Percentiles rank a stretch among this genome's conserved stretches.
Evolutionary conservation across 2,329 filamentous ascomycete genomes (phyloP).

Genomic region (Teratosphaeria zuluensis): DNA sequence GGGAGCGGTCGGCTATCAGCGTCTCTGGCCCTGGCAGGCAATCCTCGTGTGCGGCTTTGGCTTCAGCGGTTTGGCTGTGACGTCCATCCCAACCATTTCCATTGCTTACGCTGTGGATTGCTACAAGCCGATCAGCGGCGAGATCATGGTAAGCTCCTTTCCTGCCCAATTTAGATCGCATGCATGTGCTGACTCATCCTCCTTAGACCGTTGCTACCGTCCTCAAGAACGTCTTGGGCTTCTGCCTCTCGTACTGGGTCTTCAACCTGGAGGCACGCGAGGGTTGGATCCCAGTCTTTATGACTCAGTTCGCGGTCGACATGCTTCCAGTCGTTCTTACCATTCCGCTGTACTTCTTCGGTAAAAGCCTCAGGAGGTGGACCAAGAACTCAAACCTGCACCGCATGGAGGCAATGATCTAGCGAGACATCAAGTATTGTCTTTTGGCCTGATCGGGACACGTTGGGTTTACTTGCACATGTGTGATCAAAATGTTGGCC

Average conservation of each 20-base stretch:
- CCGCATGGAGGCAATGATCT: conserved; percentile 28
- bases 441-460: background rate
- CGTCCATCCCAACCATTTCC: conserved; percentile 33
- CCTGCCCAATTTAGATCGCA: background rate
- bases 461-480: background rate
- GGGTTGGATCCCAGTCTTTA: conserved; percentile 33
- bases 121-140: conserved; percentile 38
- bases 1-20: conserved; percentile 40
- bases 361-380: conserved; percentile 32
- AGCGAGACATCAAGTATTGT: background rate
- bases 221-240: conserved; percentile 36
- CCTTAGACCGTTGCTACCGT: conserved; percentile 13
- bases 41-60: conserved; percentile 43
- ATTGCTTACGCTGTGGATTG: conserved; percentile 39
- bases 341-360: conserved; percentile 33
- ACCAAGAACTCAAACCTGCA: conserved; percentile 28
- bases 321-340: conserved; percentile 31
- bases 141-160: conserved; percentile 37
- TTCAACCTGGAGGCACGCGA: conserved; percentile 29
- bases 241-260: conserved; percentile 34
- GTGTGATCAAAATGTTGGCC: too few species aligned
- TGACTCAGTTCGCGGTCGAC: conserved; percentile 35
- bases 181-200: background rate
- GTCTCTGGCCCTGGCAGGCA: conserved; percentile 39
- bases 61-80: conserved; percentile 32